Evolutionary conservation across 1,139 yeast genomes (phyloP).

Genomic region (Yamadazyma membranifaciens): DNA sequence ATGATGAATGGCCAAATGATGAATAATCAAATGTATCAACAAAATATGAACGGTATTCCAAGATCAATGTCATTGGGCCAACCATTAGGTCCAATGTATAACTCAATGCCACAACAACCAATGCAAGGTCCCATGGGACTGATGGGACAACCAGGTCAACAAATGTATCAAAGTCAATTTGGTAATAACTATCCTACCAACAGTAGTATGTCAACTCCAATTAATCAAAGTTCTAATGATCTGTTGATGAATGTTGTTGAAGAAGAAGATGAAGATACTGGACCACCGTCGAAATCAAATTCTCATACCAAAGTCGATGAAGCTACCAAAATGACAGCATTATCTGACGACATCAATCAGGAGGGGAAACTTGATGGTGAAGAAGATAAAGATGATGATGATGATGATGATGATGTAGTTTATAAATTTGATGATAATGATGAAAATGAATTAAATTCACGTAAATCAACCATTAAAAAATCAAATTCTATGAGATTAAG

Average conservation of each 20-base stretch:
- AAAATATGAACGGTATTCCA: conserved; percentile 1
- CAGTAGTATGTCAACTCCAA: conserved; percentile 5
- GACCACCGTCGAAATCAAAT: conserved; percentile 9
- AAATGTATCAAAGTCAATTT: neutral
- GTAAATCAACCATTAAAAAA: conserved; percentile 41
- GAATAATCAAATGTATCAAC: conserved; percentile 3
- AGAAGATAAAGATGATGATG: conserved; percentile 18
- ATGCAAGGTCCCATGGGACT: conserved; percentile 1
- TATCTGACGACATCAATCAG: neutral
- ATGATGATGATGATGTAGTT: conserved; percentile 31
- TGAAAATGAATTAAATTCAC: conserved; percentile 25
- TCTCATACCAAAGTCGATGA: conserved; percentile 2
- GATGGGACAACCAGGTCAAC: neutral
- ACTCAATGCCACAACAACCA: conserved; percentile 3
- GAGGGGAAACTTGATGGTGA: neutral
- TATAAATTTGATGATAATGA: conserved; percentile 28
- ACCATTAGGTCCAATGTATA: conserved; percentile 3
- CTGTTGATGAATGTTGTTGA: conserved; percentile 42
- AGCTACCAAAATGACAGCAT: neutral
- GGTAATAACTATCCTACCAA: neutral
- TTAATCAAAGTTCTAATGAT: conserved; percentile 29
- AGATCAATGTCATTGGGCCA: conserved; percentile 3
- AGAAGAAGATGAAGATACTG: conserved; percentile 26
- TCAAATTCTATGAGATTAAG: conserved; percentile 44
- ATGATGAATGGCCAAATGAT: conserved; percentile 4